phyloP scores from a whole-genome alignment of 805 yeast species.

The Clavispora phyllophila region DNA sequence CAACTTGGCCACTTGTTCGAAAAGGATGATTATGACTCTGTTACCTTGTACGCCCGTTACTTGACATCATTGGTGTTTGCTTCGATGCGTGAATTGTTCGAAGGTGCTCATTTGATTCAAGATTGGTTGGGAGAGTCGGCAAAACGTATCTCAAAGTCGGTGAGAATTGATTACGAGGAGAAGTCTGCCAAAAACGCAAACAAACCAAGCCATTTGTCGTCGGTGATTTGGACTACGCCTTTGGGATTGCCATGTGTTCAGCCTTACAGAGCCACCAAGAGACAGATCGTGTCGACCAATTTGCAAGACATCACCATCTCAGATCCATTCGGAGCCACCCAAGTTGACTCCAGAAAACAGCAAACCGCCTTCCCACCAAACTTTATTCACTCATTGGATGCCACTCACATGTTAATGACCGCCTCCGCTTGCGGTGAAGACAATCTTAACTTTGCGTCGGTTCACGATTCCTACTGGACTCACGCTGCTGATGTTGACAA shows the following conservation, averaged over 20 bases:
- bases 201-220: conserved; percentile 65
- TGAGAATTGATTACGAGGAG: conserved; percentile 59
- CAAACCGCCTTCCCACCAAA: conserved; percentile 94
- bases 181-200: conserved; percentile 25
- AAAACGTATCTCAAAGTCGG: conserved; percentile 68
- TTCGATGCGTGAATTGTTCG: conserved; percentile 79
- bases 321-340: conserved; percentile 81
- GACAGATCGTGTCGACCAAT: conserved; percentile 68
- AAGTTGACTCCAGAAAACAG: conserved; percentile 86
- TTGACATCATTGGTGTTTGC: conserved; percentile 74
- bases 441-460: conserved; percentile 80
- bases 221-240: conserved; percentile 98
- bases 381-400: conserved; percentile 91
- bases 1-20: conserved; percentile 61
- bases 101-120: conserved; percentile 91
- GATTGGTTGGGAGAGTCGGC: conserved; percentile 95
- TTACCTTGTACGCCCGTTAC: conserved; percentile 40
- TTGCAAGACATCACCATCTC: conserved; percentile 81
- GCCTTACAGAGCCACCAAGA: conserved; percentile 75
- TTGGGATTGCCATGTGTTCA: conserved; percentile 94
- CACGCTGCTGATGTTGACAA: conserved; percentile 79
- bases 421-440: conserved; percentile 68
- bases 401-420: conserved; percentile 91
- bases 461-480: conserved; percentile 98
- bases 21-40: conserved; percentile 32